A percentile compares a stretch with the other conserved stretches of the same genome.
Evolutionary conservation across 768 basidiomycete species (phyloP).

Genomic region (Baorangia bicolor): DNA sequence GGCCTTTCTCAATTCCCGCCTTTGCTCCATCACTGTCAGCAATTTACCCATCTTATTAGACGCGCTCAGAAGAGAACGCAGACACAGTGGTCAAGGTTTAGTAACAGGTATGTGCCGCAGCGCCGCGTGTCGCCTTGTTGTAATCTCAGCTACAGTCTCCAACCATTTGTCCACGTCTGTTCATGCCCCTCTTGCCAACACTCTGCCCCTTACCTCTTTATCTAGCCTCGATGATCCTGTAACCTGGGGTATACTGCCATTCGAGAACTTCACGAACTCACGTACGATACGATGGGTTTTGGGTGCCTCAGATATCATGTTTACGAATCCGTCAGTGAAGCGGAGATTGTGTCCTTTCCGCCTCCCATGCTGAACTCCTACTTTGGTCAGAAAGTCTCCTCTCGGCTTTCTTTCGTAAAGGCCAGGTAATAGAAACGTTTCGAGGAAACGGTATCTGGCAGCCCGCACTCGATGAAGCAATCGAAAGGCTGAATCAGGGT

Average conservation of each 20-base stretch:
- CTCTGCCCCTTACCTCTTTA: constrained; percentile 6
- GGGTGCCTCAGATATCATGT: constrained; percentile 91
- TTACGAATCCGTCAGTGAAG: constrained; percentile 78
- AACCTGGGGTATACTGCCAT: constrained; percentile 84
- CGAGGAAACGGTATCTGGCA: constrained; percentile 90
- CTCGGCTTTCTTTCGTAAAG: constrained; percentile 81
- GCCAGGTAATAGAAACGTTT: constrained; percentile 91
- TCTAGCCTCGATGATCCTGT: constrained; percentile 78
- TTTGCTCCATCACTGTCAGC: constrained; percentile 65
- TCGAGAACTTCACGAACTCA: constrained; percentile 55
- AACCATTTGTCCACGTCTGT: constrained; percentile 93
- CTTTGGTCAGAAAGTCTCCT: constrained; percentile 58
- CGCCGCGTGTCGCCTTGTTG: background rate
- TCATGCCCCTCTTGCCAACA: background rate
- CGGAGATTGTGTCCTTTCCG: background rate
- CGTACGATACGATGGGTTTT: constrained; percentile 83
- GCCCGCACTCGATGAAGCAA: constrained; percentile 79
- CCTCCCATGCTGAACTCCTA: constrained; percentile 13
- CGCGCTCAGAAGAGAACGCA: constrained; percentile 52
- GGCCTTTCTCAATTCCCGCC: constrained; percentile 64
- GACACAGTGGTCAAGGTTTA: constrained; percentile 57
- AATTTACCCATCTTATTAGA: constrained; percentile 65
- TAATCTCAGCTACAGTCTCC: constrained; percentile 52
- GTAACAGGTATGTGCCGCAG: constrained; percentile 59
- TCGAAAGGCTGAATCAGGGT: constrained; percentile 75